These are phyloP conservation scores for Coemansia sp. DNA, from an alignment of 192 early-diverging fungal genomes.

Conservation along the genomic window DNA sequence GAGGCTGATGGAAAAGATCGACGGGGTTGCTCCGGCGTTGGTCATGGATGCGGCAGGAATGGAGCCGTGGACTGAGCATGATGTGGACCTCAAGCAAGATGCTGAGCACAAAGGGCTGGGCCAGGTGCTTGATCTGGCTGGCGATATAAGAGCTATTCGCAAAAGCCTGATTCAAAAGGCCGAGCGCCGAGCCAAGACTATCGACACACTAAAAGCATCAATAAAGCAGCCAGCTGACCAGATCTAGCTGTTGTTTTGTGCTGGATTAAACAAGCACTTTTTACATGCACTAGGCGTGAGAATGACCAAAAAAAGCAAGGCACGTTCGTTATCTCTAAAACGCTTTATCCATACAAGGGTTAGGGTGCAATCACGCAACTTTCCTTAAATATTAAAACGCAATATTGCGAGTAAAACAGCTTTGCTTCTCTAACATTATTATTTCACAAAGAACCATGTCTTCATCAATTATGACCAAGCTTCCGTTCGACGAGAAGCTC, in stretches of 20 bases:
- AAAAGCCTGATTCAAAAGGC: slow-evolving; percentile 36
- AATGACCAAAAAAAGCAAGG: no score
- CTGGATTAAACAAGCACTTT: no score
- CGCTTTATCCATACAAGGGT: no score
- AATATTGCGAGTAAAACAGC: no score
- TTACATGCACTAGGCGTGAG: no score
- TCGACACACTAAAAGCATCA: slow-evolving; percentile 31
- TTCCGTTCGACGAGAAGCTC: slow-evolving; percentile 40
- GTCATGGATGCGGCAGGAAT: slow-evolving; percentile 45
- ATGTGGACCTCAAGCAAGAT: slow-evolving; percentile 17
- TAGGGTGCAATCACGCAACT: no score
- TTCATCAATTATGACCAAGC: slow-evolving; percentile 13
- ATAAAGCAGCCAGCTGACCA: not conserved
- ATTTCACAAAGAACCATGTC: not conserved
- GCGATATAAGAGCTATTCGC: slow-evolving; percentile 37
- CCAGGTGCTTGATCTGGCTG: slow-evolving; percentile 36
- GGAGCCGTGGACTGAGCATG: slow-evolving; percentile 51
- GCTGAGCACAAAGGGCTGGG: slow-evolving; percentile 26
- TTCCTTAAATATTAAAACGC: no score
- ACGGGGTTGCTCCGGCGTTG: slow-evolving; percentile 43
- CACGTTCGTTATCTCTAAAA: no score
- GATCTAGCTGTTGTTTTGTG: no score
- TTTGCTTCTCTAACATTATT: no score
- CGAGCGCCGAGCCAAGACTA: slow-evolving; percentile 25
- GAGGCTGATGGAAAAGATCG: slow-evolving; percentile 47